A percentile compares a stretch with the other conserved stretches of the same genome.
phyloP scores from a whole-genome alignment of 768 basidiomycete species.

The Mrakia frigida region DNA sequence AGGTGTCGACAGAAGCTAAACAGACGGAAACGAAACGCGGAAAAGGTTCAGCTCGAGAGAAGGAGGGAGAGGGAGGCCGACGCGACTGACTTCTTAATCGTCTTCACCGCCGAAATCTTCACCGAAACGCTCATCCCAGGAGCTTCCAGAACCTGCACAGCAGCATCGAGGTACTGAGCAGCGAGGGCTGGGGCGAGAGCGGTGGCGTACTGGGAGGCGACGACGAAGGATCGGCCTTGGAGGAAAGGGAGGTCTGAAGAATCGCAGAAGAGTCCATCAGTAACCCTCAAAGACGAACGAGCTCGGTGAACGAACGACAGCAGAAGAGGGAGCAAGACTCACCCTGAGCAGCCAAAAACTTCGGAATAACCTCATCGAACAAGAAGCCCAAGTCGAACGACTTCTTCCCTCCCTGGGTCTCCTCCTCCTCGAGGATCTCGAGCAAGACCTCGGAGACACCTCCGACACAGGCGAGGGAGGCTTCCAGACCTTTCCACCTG shows the following conservation, averaged over 20 bases:
- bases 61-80: neutral
- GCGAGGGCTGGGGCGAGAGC: slow-evolving; percentile 66
- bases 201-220: slow-evolving; percentile 80
- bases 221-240: slow-evolving; percentile 90
- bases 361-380: slow-evolving; percentile 71
- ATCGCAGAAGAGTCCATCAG: neutral
- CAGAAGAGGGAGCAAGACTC: slow-evolving; percentile 38
- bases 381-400: slow-evolving; percentile 73
- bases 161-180: slow-evolving; percentile 79
- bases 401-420: slow-evolving; percentile 57
- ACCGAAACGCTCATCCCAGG: slow-evolving; percentile 69
- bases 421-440: slow-evolving; percentile 71
- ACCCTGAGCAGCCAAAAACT: slow-evolving; percentile 68
- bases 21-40: neutral
- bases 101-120: slow-evolving; percentile 89
- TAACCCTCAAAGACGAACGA: neutral
- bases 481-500: slow-evolving; percentile 92
- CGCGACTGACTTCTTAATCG: slow-evolving; percentile 71
- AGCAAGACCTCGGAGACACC: slow-evolving; percentile 71
- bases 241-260: slow-evolving; percentile 76
- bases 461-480: slow-evolving; percentile 71
- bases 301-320: too few relatives aligned
- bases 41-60: slow-evolving; percentile 45
- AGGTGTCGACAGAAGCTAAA: slow-evolving; percentile 48
- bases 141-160: slow-evolving; percentile 76